These are phyloP conservation scores for Tylopilus sp. DNA, from an alignment of 1,284 basidiomycete genomes.

Conservation along the genomic window DNA sequence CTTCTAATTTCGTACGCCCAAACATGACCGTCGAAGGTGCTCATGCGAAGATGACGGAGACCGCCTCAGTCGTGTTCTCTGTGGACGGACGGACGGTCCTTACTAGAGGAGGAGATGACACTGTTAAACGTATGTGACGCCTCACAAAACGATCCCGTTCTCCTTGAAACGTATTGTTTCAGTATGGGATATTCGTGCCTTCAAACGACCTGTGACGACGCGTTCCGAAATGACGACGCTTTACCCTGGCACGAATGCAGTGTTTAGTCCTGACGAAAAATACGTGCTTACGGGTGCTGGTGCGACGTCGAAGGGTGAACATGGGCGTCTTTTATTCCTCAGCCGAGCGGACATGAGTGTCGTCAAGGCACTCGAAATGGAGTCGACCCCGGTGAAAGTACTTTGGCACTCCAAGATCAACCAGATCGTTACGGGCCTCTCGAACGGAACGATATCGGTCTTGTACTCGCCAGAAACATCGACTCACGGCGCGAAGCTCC, in stretches of 20 bases:
- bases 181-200: conserved; percentile 93
- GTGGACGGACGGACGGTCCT: conserved; percentile 80
- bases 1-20: conserved; percentile 88
- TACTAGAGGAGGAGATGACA: conserved; percentile 90
- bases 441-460: conserved; percentile 86
- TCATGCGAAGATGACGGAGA: conserved; percentile 80
- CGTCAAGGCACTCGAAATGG: conserved; percentile 64
- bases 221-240: conserved; percentile 66
- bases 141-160: neutral
- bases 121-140: conserved; percentile 79
- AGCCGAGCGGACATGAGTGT: conserved; percentile 66
- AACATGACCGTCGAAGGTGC: conserved; percentile 83
- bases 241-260: conserved; percentile 89
- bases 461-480: conserved; percentile 89
- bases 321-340: conserved; percentile 76
- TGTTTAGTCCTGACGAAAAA: conserved; percentile 91
- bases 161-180: conserved; percentile 11
- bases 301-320: conserved; percentile 59
- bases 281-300: conserved; percentile 82
- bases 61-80: conserved; percentile 81
- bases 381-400: conserved; percentile 81
- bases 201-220: conserved; percentile 83
- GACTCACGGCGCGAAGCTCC: conserved; percentile 87
- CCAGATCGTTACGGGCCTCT: conserved; percentile 87
- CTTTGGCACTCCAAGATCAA: conserved; percentile 97